Evolutionary conservation across 257 asterid species (phyloP).

Genomic region (Mitragyna speciosa): DNA sequence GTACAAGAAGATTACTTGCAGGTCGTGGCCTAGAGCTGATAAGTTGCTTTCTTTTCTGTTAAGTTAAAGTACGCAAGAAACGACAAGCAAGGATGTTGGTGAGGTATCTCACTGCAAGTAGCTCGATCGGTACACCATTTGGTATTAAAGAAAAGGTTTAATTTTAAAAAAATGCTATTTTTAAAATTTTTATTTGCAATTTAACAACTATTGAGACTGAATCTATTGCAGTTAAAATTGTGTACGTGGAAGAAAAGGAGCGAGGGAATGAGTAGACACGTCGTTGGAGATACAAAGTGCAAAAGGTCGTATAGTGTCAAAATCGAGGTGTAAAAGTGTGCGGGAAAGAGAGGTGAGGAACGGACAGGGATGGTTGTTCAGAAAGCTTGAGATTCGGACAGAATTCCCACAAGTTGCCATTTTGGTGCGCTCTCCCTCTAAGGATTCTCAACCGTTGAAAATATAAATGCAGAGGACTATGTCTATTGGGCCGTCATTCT

Average conservation of each 20-base stretch:
- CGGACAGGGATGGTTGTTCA: not conserved
- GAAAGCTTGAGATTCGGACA: no score
- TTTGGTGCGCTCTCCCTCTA: no score
- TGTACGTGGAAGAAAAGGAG: not conserved
- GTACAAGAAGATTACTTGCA: not conserved
- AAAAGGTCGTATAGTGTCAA: not conserved
- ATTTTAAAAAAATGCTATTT: no score
- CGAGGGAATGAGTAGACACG: conserved; percentile 1
- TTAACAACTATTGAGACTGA: no score
- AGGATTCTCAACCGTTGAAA: not conserved
- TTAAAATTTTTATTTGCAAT: no score
- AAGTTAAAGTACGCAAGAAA: not conserved
- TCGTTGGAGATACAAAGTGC: not conserved
- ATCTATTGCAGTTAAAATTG: no score
- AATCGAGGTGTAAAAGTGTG: conserved; percentile 12
- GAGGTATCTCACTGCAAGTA: conserved; percentile 7
- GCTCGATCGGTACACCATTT: no score
- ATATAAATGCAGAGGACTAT: not conserved
- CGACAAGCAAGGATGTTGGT: not conserved
- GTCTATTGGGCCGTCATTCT: not conserved
- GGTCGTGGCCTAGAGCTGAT: conserved; percentile 1
- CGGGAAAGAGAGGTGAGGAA: not conserved
- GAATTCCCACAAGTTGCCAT: no score
- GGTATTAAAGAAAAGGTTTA: no score
- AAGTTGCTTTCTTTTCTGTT: not conserved